Base-by-base conservation (phyloP, 2,329 filamentous ascomycete species). In the Botrytis aclada region DNA sequence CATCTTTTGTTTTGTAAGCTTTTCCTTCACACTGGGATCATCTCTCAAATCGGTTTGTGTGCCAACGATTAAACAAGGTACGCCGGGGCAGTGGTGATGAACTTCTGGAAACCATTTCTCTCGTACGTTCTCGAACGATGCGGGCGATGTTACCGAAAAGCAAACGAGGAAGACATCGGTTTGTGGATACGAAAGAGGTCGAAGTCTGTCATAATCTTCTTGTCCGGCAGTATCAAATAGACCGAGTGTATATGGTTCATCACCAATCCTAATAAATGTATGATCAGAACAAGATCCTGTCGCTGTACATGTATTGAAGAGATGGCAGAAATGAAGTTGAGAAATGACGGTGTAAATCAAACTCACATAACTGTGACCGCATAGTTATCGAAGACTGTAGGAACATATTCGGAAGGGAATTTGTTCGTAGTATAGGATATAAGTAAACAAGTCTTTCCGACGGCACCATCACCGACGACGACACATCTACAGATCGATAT, bases 391-490 rank as follows among this genome's bases (percentile, higher is more conserved):
- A 99, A 99, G 77, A 99, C 96, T 43, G 96, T 99, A 70, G 96
- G 96, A 74, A 99, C 96, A 84, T 99, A 99, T 95, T 99, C 96
- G 80, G 95, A 98, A 51, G 96, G 96, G 84, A 99, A 99, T 81
- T 98, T 98, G 88, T 99, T 99, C 77, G 96, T 99, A 77, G 96
- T 99, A 85, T 99, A 99, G 83, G 94, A 97, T 86, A 99, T 99
- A 82, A 99, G 90, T 77, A 99, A 90, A 85, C 96, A 99, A 78
- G 96, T 99, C 88, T 99, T 99, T 84, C 96, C 96, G 79, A 99
- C 96, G 78, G 96, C 96, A 95, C 96, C 96, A 84, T 99, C 96
- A 83, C 96, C 96, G 81, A 99, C 96, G 79, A 99, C 96, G 81
- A 99, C 96, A 86, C 96, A 99, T 86, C 96, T 99, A 79, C 74